phyloP scores from a whole-genome alignment of 768 basidiomycete genomes.

The Ephemerocybe angulata region DNA sequence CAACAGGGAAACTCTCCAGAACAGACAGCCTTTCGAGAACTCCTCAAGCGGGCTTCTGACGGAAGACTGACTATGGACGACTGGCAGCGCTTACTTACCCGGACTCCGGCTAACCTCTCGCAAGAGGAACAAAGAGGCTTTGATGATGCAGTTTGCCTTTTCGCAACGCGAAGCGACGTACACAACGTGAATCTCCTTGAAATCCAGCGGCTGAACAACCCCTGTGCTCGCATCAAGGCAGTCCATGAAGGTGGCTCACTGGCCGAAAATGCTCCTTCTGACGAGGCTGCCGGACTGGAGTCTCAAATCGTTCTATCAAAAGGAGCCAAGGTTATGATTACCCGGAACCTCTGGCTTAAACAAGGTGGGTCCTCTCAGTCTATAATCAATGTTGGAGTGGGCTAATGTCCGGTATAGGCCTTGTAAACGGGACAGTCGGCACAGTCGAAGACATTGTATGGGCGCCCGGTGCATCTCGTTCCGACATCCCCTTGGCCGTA shows the following conservation, averaged over 20 bases:
- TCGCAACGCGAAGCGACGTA: not conserved
- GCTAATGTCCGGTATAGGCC: too few relatives aligned
- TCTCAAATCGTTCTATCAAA: conserved; percentile 16
- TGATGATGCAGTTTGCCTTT: not conserved
- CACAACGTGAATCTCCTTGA: conserved; percentile 3
- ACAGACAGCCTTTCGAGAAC: too few relatives aligned
- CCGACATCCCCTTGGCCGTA: conserved; percentile 5
- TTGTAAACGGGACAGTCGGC: conserved; percentile 10
- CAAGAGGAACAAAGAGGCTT: too few relatives aligned
- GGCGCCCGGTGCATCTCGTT: not conserved
- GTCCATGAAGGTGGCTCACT: conserved; percentile 15
- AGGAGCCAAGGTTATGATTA: conserved; percentile 22
- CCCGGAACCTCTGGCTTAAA: conserved; percentile 20
- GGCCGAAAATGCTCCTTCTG: conserved; percentile 16
- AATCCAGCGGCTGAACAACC: conserved; percentile 4
- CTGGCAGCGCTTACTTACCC: too few relatives aligned
- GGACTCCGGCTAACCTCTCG: too few relatives aligned
- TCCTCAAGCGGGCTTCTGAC: too few relatives aligned
- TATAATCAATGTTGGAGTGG: too few relatives aligned
- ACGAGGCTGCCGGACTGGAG: conserved; percentile 23
- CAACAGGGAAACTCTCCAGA: too few relatives aligned
- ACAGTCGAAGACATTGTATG: conserved; percentile 8
- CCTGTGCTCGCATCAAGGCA: conserved; percentile 11
- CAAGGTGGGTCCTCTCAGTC: conserved; percentile 8
- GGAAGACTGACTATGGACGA: too few relatives aligned